Base-by-base conservation (phyloP, 2,329 filamentous ascomycete species). In the Myriosclerotinia scirpicola region DNA sequence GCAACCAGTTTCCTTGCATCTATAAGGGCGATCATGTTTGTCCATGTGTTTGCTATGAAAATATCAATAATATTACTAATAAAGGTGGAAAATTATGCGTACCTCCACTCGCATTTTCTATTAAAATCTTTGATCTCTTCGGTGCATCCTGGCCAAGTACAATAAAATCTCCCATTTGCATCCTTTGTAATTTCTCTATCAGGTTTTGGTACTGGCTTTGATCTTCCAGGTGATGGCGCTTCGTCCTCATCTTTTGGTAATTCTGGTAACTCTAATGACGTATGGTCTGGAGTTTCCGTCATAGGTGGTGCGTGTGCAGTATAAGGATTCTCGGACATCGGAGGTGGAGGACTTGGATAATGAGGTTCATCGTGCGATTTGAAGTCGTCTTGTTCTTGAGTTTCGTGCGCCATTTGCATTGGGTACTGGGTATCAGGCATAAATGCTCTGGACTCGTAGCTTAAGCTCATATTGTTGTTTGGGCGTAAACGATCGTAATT, bases 11-110 rank as follows among this genome's bases (percentile, higher is more conserved):
- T 90, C 88, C 30, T 82, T 83, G 78, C 94, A 98, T 74, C 93
- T 91, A 76, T 97, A 98, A 1, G 94, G 94, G 15, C 94, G 85
- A 73, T 97, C 93, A 77, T 98, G 94, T 77, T 97, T 97, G 80
- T 98, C 94, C 93, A 97, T 97, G 77, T 98, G 94, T 80, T 98
- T 97, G 76, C 92, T 96, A 71, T 20, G 12, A n/a, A 12, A 40
- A 38, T 17, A 15, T 63, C 26, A 65, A 48, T 54, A 22, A 58
- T 42, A 14, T 44, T 40, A 40, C 20, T 40, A 26, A 40, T 42
- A 5, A 34, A 40, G 2, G 17, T 69, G 78, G 78, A 65, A 62
- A 38, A 50, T 54, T 34, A 42, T 66, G 95, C 92, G 90, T 96
- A 73, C 59, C 72, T 73, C 92, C 92, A 97, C 80, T 97, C 93